A percentile compares a stretch with the other conserved stretches of the same genome.
phyloP scores from a whole-genome alignment of 2,329 filamentous ascomycete species.

The Cladosporium sp. region DNA sequence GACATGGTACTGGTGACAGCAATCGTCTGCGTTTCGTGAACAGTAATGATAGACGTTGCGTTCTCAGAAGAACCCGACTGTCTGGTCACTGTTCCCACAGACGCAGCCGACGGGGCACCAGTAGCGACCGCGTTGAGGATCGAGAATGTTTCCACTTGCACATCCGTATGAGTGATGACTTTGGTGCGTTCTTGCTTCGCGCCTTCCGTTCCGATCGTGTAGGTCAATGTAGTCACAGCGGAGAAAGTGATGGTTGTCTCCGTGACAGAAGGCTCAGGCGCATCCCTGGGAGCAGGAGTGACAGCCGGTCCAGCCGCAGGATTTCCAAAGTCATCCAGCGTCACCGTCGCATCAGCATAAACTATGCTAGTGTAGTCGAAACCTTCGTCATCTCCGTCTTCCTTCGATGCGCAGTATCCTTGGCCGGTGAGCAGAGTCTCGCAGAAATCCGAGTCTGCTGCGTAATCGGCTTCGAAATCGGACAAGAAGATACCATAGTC shows the following conservation, averaged over 20 bases:
- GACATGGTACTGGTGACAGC: constrained; percentile 23
- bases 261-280: constrained; percentile 5
- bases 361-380: constrained; percentile 10
- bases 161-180: constrained; percentile 24
- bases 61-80: constrained; percentile 13
- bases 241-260: constrained; percentile 11
- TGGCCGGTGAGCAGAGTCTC: constrained; percentile 25
- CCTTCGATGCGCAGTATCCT: constrained; percentile 22
- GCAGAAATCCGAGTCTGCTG: constrained; percentile 25
- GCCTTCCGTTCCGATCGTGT: constrained; percentile 20
- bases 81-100: constrained; percentile 11
- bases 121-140: constrained; percentile 21
- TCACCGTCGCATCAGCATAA: constrained; percentile 19
- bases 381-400: constrained; percentile 1
- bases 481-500: constrained; percentile 25
- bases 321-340: constrained; percentile 16
- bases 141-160: constrained; percentile 23
- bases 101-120: constrained; percentile 19
- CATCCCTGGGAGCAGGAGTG: constrained; percentile 14
- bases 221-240: constrained; percentile 21
- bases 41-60: constrained; percentile 18
- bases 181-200: constrained; percentile 17
- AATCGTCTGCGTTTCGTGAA: constrained; percentile 21
- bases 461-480: constrained; percentile 23
- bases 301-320: constrained; percentile 15